Base-by-base conservation (phyloP, 345 rosid species). In the Carallia pectinifolia region DNA sequence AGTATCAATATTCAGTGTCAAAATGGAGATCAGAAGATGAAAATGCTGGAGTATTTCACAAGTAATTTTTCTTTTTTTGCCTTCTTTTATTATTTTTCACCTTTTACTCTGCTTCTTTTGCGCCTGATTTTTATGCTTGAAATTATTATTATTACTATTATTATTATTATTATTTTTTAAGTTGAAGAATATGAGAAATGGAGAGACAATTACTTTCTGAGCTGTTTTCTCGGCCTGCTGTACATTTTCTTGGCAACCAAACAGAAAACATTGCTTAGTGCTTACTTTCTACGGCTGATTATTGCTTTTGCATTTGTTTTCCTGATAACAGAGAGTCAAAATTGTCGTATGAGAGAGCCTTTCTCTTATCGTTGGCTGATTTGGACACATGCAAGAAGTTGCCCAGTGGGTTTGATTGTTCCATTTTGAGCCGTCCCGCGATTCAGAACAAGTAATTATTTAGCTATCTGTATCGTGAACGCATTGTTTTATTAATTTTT, bases 1-100 rank as follows among this genome's bases (percentile, higher is more conserved):
- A 67, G 58, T 68, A 62, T 73, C 73, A 53, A 50, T 48, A 71
- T 60, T 61, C 39, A 38, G 36, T 23, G 48, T 47, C 65, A 44
- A 65, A 38, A 67, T 53, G 78, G 5, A 66, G 58, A 58, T 16
- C 71, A 62, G 67, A 76, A 16, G 73, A 65, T 39, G 36, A 30
- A 31, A 56, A 54, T 29, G 53, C 69, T 68, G 50, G 58, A 44
- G 66, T 60, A 23, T 55, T 9, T 47, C 62, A 6, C 70, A 54
- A 77, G 81, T 77, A 80, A 52, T 39, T 67, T 65, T 36, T 33
- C 23, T 5, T 18, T 23, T 8, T 39, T 6, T 9, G 3, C 6
- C 27, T 37, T 27, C 34, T 33, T 29, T 34, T 16, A 63, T 10
- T 53, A 1, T 2, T 13, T 18, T 8, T 19, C 23, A 23, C 0